These are phyloP conservation scores for Syzygium jambos DNA, from an alignment of 345 rosid genomes.

Conservation along the genomic window DNA sequence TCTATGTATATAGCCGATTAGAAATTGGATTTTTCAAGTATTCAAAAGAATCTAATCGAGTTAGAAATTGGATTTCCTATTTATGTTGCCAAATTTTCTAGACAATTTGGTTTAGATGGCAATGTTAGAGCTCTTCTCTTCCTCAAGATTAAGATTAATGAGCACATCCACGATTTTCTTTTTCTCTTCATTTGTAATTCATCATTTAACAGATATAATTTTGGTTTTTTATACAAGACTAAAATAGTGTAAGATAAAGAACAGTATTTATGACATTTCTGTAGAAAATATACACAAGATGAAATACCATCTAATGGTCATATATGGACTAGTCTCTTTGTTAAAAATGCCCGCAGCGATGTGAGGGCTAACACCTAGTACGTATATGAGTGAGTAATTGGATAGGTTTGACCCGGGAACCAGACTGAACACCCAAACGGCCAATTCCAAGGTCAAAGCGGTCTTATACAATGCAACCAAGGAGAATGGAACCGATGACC, in stretches of 20 bases:
- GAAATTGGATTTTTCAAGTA: background rate
- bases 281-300: background rate
- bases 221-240: background rate
- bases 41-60: background rate
- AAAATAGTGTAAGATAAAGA: background rate
- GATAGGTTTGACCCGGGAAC: rapidly evolving
- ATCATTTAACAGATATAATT: background rate
- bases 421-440: rapidly evolving
- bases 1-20: background rate
- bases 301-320: background rate
- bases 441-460: background rate
- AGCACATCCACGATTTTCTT: background rate
- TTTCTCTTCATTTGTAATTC: background rate
- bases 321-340: background rate
- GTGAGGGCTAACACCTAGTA: background rate
- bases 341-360: rapidly evolving
- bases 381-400: rapidly evolving
- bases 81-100: background rate
- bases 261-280: background rate
- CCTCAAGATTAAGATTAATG: background rate
- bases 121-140: background rate
- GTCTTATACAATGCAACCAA: background rate
- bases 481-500: background rate
- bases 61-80: background rate
- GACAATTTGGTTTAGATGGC: background rate